These are phyloP conservation scores for Globisporangium yorkense DNA, from an alignment of 352 stramenopile species.

Conservation along the genomic window DNA sequence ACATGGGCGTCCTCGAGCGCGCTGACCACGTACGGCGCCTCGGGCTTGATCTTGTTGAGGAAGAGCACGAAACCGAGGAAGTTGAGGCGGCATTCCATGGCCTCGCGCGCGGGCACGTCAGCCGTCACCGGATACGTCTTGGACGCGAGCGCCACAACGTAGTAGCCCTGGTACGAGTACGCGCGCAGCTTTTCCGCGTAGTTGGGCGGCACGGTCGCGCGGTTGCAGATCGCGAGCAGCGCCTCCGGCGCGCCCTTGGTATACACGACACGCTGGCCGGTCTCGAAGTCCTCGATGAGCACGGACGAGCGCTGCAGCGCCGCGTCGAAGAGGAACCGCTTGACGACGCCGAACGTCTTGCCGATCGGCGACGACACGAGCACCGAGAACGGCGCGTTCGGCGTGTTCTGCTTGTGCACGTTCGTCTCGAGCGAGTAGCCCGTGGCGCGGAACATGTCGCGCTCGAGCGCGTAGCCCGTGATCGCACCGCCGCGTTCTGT, in stretches of 20 bases:
- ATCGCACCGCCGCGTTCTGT: constrained; percentile 40
- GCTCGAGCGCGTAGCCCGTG: constrained; percentile 66
- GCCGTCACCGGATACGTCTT: constrained; percentile 51
- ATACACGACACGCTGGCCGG: constrained; percentile 50
- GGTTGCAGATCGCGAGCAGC: constrained; percentile 55
- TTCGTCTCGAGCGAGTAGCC: constrained; percentile 55
- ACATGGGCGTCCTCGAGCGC: constrained; percentile 72
- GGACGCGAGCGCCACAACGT: constrained; percentile 62
- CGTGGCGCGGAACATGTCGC: constrained; percentile 66
- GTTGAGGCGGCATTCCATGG: constrained; percentile 66
- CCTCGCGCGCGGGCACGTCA: constrained; percentile 48
- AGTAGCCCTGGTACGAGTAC: constrained; percentile 82
- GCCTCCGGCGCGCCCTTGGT: constrained; percentile 67
- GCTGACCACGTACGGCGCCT: constrained; percentile 74
- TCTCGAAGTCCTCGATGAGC: constrained; percentile 65
- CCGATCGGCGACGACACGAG: constrained; percentile 65
- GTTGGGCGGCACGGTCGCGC: constrained; percentile 54
- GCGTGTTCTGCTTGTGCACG: constrained; percentile 33
- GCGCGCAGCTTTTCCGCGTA: constrained; percentile 52
- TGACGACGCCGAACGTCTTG: constrained; percentile 61
- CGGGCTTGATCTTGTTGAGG: constrained; percentile 86
- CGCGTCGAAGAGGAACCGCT: constrained; percentile 71
- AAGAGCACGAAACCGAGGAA: constrained; percentile 89
- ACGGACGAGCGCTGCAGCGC: constrained; percentile 61
- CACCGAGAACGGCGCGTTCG: constrained; percentile 51